Evolutionary conservation across 768 basidiomycete genomes (phyloP).

Genomic region (Tricholoma sp.): DNA sequence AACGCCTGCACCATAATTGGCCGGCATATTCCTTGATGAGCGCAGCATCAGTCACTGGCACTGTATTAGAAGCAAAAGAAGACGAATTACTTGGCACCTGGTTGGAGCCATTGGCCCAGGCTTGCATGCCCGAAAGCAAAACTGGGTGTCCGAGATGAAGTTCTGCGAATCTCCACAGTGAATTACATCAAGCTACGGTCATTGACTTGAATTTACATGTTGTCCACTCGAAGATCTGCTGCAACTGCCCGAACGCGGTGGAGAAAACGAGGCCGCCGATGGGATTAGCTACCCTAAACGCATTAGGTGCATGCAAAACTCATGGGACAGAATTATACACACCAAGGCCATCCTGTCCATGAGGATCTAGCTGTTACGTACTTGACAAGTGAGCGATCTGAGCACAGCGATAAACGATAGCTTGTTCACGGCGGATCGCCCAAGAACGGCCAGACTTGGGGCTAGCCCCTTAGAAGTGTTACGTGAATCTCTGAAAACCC

Average conservation of each 20-base stretch:
- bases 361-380: constrained; percentile 54
- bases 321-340: constrained; percentile 2
- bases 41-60: background rate
- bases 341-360: constrained; percentile 57
- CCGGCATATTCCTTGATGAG: constrained; percentile 43
- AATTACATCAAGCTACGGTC: too few species aligned
- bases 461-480: background rate
- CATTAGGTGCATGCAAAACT: background rate
- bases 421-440: constrained; percentile 2
- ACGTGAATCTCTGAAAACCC: background rate
- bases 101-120: constrained; percentile 41
- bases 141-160: constrained; percentile 53
- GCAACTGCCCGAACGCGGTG: constrained; percentile 51
- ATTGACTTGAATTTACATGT: constrained; percentile 24
- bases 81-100: constrained; percentile 34
- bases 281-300: constrained; percentile 37
- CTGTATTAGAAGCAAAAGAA: background rate
- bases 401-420: background rate
- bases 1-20: constrained; percentile 26
- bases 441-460: background rate
- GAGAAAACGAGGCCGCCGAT: constrained; percentile 73
- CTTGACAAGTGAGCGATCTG: background rate
- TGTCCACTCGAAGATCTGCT: constrained; percentile 73
- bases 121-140: constrained; percentile 72
- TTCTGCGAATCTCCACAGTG: constrained; percentile 32